phyloP scores from a whole-genome alignment of 163 green algal genomes.

The Dunaliella salina region DNA sequence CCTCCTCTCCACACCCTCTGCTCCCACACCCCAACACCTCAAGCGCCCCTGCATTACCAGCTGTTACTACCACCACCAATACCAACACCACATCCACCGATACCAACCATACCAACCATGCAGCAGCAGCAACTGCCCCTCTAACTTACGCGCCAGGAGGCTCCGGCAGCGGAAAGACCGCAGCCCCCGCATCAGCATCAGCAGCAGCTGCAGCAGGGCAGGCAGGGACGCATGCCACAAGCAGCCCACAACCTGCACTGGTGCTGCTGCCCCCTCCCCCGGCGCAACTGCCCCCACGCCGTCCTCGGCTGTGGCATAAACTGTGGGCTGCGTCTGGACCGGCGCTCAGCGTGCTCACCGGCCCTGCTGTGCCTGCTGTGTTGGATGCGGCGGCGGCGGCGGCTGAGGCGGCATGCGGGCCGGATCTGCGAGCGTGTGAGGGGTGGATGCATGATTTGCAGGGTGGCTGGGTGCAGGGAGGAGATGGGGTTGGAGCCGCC shows the following conservation, averaged over 20 bases:
- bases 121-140: not conserved
- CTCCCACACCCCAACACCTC: not conserved
- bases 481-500: no score
- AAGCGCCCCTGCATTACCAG: no score
- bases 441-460: no score
- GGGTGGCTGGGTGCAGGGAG: no score
- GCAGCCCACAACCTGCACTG: not conserved
- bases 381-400: not conserved
- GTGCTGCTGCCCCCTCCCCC: not conserved
- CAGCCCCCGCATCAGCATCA: no score
- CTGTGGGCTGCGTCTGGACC: not conserved
- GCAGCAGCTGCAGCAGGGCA: no score
- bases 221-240: no score
- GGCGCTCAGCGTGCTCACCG: not conserved
- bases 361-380: not conserved
- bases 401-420: no score
- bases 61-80: no score
- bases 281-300: not conserved
- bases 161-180: not conserved
- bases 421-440: no score
- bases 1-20: not conserved
- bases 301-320: not conserved
- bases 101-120: no score
- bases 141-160: not conserved
- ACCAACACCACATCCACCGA: no score